A percentile compares a stretch with the other conserved stretches of the same genome.
Evolutionary conservation across 345 rosid species (phyloP).

Genomic region (Hibiscus tridactylites): DNA sequence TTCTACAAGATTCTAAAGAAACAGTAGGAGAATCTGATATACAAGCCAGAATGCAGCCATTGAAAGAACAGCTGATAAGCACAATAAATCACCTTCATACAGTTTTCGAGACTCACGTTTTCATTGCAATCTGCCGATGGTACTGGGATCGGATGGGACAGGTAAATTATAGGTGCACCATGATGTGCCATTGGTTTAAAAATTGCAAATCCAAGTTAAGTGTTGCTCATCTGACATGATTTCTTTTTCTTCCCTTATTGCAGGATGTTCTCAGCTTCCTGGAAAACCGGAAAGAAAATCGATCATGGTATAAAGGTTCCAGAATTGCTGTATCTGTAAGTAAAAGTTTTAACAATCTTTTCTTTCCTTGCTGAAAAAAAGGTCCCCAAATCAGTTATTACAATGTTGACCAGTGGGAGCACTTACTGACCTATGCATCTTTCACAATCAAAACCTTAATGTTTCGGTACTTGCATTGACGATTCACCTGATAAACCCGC

Average conservation of each 20-base stretch:
- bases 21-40: constrained; percentile 76
- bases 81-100: constrained; percentile 76
- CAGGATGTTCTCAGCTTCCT: constrained; percentile 84
- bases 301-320: constrained; percentile 94
- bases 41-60: constrained; percentile 64
- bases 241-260: constrained; percentile 2
- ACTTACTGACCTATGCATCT: background rate
- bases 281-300: constrained; percentile 92
- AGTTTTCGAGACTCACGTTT: constrained; percentile 65
- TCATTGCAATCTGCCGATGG: constrained; percentile 74
- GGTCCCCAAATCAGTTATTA: background rate
- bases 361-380: background rate
- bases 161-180: constrained; percentile 29
- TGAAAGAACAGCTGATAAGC: constrained; percentile 70
- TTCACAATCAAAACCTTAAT: background rate
- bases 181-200: background rate
- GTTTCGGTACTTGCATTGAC: background rate
- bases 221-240: background rate
- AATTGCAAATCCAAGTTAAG: background rate
- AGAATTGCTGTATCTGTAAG: constrained; percentile 81
- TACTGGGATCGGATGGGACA: constrained; percentile 98
- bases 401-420: background rate
- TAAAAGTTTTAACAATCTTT: constrained; percentile 5
- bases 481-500: too few species aligned
- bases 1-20: constrained; percentile 89